phyloP scores from a whole-genome alignment of 1,139 yeast genomes.

The Taphrina confusa region DNA sequence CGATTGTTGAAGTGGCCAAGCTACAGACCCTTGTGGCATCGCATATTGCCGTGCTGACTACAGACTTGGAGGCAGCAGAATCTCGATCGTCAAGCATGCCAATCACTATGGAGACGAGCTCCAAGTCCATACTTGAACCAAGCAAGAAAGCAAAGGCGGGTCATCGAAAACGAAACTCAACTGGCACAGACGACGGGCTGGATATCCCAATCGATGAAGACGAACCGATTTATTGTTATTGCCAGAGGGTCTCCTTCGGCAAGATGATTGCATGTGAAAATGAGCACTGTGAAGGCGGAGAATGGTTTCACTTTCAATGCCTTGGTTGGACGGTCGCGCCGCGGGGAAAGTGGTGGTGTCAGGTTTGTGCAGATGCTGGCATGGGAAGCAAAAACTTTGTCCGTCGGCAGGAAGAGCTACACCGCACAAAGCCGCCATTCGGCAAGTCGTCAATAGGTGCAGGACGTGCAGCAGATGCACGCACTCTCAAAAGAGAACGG shows the following conservation, averaged over 20 bases:
- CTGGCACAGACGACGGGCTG: not conserved
- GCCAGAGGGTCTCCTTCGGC: constrained; percentile 85
- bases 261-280: constrained; percentile 93
- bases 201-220: constrained; percentile 38
- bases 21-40: constrained; percentile 18
- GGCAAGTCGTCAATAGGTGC: no score
- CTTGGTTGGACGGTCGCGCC: constrained; percentile 63
- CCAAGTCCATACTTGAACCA: not conserved
- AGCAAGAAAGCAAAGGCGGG: not conserved
- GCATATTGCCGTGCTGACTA: not conserved
- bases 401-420: not conserved
- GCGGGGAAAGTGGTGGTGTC: constrained; percentile 50
- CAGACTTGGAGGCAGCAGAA: constrained; percentile 8
- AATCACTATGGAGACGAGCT: not conserved
- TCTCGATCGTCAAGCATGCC: constrained; percentile 3
- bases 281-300: constrained; percentile 67
- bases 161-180: not conserved
- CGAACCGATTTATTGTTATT: constrained; percentile 64
- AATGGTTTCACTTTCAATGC: constrained; percentile 82
- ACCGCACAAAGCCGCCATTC: no score
- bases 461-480: no score
- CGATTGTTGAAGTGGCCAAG: constrained; percentile 18
- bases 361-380: constrained; percentile 43
- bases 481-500: no score
- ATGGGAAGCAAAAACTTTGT: constrained; percentile 4